Base-by-base conservation (phyloP, 2,329 filamentous ascomycete genomes). In the Plenodomus tracheiphilus region DNA sequence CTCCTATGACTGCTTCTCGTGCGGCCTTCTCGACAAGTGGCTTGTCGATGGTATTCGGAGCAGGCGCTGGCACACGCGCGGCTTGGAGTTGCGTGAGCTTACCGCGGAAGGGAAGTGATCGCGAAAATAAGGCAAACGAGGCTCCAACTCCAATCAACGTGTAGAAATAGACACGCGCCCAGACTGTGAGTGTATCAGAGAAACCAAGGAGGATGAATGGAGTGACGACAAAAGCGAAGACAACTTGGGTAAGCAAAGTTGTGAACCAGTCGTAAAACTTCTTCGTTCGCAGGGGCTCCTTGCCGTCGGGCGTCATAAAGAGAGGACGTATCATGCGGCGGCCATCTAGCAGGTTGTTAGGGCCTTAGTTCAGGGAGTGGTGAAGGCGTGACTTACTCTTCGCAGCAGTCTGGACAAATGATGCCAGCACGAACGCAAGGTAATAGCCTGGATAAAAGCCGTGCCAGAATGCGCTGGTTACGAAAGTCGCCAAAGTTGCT, bases 371-470 rank as follows among this genome's bases (percentile, higher is more conserved):
- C 20, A 8, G n/a, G 15, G 5, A 3, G 11, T 3, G 15, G 37
- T 22, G 21, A 38, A 16, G 34, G 4, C 9, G 10, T n/a, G 2
- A 81, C 87, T 71, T 79, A 97, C 92, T 91, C 79, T 99, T 99
- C 46, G 94, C 92, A 16, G 87, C 87, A 2, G 91, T 97, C 70
- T 99, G 94, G 22, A 97, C 83, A 59, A 99, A 89, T 53, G 91
- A 91, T 1, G 89, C 94, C 7, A 97, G 80, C 35, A 97, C 76
- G 65, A 99, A 99, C 4, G 88, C 82, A 52, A 99, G 75, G 72
- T 97, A 97, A 74, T 99, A 99, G 5, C 94, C 94, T 0, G 94
- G 93, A 61, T 96, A 95, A 74, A 99, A 99, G 22, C 94, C 94
- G 68, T 99, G 94, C 94, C 94, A 99, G 60, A 97, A 87, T 2